Evolutionary conservation across 768 basidiomycete genomes (phyloP).

Genomic region (Lanmaoa rubissima): DNA sequence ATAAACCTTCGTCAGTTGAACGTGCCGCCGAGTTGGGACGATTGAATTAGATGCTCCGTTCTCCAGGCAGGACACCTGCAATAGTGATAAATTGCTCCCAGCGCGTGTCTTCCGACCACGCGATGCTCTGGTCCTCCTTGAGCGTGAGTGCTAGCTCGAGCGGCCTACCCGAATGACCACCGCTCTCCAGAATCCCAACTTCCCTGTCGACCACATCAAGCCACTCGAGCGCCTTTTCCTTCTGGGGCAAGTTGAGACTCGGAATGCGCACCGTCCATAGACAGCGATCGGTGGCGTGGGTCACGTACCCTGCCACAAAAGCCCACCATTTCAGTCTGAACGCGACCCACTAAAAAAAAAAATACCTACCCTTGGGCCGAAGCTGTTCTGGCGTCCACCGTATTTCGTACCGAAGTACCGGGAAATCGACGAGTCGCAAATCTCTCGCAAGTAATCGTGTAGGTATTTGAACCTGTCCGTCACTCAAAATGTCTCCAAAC

Average conservation of each 20-base stretch:
- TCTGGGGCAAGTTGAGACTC: constrained; percentile 44
- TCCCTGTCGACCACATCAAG: constrained; percentile 49
- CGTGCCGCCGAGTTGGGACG: background rate
- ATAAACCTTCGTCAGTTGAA: no score
- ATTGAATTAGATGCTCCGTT: background rate
- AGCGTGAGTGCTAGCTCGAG: constrained; percentile 47
- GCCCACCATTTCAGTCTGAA: background rate
- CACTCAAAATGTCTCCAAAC: constrained; percentile 60
- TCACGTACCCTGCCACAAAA: constrained; percentile 54
- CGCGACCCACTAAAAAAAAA: background rate
- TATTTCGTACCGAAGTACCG: constrained; percentile 67
- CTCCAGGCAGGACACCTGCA: constrained; percentile 36
- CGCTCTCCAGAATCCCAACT: constrained; percentile 38
- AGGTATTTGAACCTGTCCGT: constrained; percentile 67
- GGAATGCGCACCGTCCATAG: constrained; percentile 61
- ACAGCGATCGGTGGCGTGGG: constrained; percentile 64
- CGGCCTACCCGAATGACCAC: constrained; percentile 26
- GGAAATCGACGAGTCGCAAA: constrained; percentile 50
- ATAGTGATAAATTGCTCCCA: constrained; percentile 45
- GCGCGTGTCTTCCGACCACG: constrained; percentile 51
- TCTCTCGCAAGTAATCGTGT: constrained; percentile 63
- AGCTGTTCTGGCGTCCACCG: constrained; percentile 63
- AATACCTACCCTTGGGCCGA: constrained; percentile 47
- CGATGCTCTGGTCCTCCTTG: constrained; percentile 47
- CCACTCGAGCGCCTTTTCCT: constrained; percentile 54